Evolutionary conservation across 805 yeast species (phyloP).

Genomic region (Grigorovia yakushimaensis): DNA sequence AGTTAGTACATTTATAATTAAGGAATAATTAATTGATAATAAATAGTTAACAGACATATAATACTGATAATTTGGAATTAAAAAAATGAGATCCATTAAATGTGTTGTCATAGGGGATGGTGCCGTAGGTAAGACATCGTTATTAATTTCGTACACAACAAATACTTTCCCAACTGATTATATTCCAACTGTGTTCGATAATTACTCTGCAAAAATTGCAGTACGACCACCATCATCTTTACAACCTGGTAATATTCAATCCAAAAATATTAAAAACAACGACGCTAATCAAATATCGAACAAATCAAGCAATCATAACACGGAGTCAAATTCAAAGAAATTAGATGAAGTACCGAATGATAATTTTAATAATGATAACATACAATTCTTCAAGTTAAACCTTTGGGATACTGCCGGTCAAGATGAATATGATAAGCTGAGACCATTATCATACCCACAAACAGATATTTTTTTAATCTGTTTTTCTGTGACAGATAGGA

Average conservation of each 20-base stretch:
- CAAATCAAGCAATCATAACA: too few relatives aligned
- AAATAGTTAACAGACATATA: too few relatives aligned
- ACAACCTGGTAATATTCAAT: background rate
- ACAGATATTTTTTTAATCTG: slow-evolving; percentile 83
- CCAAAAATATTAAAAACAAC: too few relatives aligned
- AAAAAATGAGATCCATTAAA: slow-evolving; percentile 71
- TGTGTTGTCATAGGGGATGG: slow-evolving; percentile 94
- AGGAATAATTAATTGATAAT: too few relatives aligned
- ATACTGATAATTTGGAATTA: background rate
- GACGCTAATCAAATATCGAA: too few relatives aligned
- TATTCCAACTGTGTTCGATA: slow-evolving; percentile 90
- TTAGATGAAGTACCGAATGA: slow-evolving; percentile 4
- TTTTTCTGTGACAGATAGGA: slow-evolving; percentile 74
- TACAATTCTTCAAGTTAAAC: slow-evolving; percentile 70
- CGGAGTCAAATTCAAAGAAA: too few relatives aligned
- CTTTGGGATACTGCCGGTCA: slow-evolving; percentile 97
- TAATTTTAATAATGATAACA: background rate
- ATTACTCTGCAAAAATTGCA: slow-evolving; percentile 79
- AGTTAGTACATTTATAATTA: too few relatives aligned
- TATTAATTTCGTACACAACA: slow-evolving; percentile 80
- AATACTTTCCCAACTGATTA: slow-evolving; percentile 90
- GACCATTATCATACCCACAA: slow-evolving; percentile 87
- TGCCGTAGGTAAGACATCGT: slow-evolving; percentile 90
- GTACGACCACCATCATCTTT: slow-evolving; percentile 8
- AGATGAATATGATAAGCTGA: slow-evolving; percentile 78